phyloP scores from a whole-genome alignment of 2,329 filamentous ascomycete species.

The Arachnomyces sp. region DNA sequence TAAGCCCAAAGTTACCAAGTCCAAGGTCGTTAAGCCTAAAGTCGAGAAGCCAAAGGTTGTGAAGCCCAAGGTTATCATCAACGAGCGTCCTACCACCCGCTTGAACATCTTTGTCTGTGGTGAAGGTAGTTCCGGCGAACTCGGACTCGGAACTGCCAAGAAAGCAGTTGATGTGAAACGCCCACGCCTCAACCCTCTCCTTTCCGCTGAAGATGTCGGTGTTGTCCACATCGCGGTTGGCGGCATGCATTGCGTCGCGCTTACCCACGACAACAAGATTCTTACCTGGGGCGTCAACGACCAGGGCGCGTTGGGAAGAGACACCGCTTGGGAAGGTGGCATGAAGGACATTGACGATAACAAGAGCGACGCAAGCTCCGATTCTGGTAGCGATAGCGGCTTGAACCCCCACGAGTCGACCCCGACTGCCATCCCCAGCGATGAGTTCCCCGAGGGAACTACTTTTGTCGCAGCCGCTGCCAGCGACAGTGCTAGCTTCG shows the following conservation, averaged over 20 bases:
- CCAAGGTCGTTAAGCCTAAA: constrained; percentile 28
- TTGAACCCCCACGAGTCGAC: constrained; percentile 50
- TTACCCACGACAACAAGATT: constrained; percentile 74
- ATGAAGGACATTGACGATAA: constrained; percentile 46
- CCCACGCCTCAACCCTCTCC: constrained; percentile 58
- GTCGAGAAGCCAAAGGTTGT: constrained; percentile 14
- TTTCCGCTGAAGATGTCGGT: constrained; percentile 49
- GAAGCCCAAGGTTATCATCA: constrained; percentile 42
- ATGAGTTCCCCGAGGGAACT: constrained; percentile 45
- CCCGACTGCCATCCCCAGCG: constrained; percentile 42
- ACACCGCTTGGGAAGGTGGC: constrained; percentile 60
- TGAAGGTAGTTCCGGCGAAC: constrained; percentile 70
- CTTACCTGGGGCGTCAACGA: constrained; percentile 85
- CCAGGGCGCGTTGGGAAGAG: constrained; percentile 68
- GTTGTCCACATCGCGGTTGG: constrained; percentile 70
- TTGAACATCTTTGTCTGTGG: constrained; percentile 75
- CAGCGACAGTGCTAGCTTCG: constrained; percentile 53
- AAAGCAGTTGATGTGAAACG: constrained; percentile 64
- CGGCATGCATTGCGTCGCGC: constrained; percentile 70
- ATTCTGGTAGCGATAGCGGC: constrained; percentile 39
- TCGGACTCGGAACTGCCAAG: constrained; percentile 63
- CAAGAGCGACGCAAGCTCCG: constrained; percentile 45
- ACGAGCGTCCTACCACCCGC: constrained; percentile 46
- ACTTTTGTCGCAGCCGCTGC: constrained; percentile 51
- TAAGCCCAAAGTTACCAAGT: constrained; percentile 23